Evolutionary conservation across 106 monocot species (phyloP).

Genomic region (Dendrobium huoshanense): DNA sequence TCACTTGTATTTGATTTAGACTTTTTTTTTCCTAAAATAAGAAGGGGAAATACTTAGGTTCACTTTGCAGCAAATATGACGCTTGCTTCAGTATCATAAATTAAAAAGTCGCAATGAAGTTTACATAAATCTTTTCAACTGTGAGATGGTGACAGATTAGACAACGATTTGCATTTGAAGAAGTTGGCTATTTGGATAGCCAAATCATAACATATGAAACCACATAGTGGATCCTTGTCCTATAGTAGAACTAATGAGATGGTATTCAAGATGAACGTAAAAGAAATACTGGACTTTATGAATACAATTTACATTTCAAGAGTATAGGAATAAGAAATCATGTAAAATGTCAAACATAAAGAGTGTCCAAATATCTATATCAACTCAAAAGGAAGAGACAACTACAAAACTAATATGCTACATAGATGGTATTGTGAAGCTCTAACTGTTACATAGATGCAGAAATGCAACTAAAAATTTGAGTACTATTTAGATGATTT

Average conservation of each 20-base stretch:
- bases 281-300: not conserved
- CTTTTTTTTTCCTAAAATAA: conserved; percentile 45
- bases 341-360: not conserved
- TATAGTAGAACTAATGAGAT: not conserved
- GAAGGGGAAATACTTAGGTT: conserved; percentile 1
- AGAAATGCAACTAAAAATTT: not conserved
- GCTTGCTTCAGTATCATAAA: not conserved
- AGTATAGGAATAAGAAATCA: not conserved
- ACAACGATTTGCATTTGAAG: not conserved
- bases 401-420: not conserved
- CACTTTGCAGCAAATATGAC: not conserved
- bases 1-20: conserved; percentile 64
- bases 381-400: not conserved
- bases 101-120: not conserved
- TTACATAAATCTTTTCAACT: not conserved
- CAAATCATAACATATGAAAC: no score
- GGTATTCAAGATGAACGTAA: not conserved
- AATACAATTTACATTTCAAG: not conserved
- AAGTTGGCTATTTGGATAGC: not conserved
- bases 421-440: not conserved
- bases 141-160: not conserved
- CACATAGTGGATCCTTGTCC: not conserved
- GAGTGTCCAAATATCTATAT: not conserved
- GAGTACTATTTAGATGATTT: not conserved
- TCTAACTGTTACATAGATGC: not conserved